Evolutionary conservation across 2,329 filamentous ascomycete genomes (phyloP).

Genomic region (Sporothrix pseudoabietina): DNA sequence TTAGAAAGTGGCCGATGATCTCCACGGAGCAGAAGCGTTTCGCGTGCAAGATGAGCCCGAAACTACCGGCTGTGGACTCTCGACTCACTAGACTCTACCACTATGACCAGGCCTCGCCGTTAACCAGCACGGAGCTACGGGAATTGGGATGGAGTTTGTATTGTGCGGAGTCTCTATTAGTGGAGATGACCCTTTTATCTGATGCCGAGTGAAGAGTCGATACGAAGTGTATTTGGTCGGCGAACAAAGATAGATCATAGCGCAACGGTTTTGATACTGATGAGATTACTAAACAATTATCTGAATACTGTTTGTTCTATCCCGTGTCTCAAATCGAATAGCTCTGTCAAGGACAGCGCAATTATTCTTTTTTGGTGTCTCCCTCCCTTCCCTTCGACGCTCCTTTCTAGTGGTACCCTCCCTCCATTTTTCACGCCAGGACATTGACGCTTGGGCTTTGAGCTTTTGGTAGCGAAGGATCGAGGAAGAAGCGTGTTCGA

Average conservation of each 20-base stretch:
- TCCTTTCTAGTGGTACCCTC: background rate
- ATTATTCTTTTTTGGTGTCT: background rate
- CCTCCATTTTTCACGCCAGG: slow-evolving; percentile 6
- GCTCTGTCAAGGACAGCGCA: slow-evolving; percentile 50
- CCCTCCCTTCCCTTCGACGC: slow-evolving; percentile 2
- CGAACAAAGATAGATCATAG: background rate
- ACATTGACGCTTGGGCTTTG: slow-evolving; percentile 33
- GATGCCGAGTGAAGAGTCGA: too few relatives aligned
- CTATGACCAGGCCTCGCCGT: too few relatives aligned
- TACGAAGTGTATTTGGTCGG: too few relatives aligned
- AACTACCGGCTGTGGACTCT: too few relatives aligned
- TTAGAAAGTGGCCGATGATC: too few relatives aligned
- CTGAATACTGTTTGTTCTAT: background rate
- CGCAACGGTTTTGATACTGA: background rate
- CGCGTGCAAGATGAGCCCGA: too few relatives aligned
- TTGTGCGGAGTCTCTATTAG: too few relatives aligned
- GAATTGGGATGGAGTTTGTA: too few relatives aligned
- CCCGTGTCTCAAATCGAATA: background rate
- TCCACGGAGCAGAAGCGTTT: too few relatives aligned
- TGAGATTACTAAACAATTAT: background rate
- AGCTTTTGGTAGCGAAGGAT: slow-evolving; percentile 32
- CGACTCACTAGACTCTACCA: too few relatives aligned
- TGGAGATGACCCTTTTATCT: too few relatives aligned
- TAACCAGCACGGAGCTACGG: too few relatives aligned
- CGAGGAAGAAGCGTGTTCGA: slow-evolving; percentile 30